Evolutionary conservation across 163 green algal genomes (phyloP), one percentile per base, ranked within the genome.

Genomic region (Chlamydomonas reinhardtii): DNA sequence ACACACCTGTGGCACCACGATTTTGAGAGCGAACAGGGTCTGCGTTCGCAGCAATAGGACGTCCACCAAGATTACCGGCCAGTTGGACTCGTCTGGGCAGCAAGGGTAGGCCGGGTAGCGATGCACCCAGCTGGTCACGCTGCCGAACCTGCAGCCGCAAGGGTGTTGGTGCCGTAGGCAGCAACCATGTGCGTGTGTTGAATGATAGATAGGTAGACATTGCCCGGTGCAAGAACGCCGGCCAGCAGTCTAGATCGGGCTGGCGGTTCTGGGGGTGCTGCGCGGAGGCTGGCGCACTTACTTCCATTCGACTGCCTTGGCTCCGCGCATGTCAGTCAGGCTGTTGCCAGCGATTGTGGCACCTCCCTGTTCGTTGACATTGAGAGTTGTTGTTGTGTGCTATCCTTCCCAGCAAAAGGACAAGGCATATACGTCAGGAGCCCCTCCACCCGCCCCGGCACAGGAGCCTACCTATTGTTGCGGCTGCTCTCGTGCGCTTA

Each of bases 251-350:
- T 8, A 48, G 5, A 48, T 8, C 39, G 39, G 39, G 39, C 8
- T 48, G 39, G 39, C 39, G n/a, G 5, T 48, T 5, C 39, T 48
- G 39, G 39, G 5, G 39, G 5, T 8, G 48, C 48, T 17, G 14
- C 48, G 48, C 6, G 11, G 1, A 56, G 11, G 14, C 9, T 9
- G 48, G 48, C 14, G 48, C 48, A 56, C 48, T 56, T 56, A 80
- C 73, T 80, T 80, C 74, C 74, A 81, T 34, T 81, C 74, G 32
- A 81, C 74, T 0, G 74, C 74, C 54, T 71, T 59, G 16, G 74
- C 74, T 0, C 74, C 56, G 8, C 74, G 54, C 74, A 81, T 81
- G 74, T 81, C 74, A 27, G 74, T 81, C 20, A 81, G 3, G 32
- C 54, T 71, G 56, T 81, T 81, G 56, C 74, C 74, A 12, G 74